A percentile compares a stretch with the other conserved stretches of the same genome.
phyloP scores from a whole-genome alignment of 805 yeast species.

The Clavispora asparagi region DNA sequence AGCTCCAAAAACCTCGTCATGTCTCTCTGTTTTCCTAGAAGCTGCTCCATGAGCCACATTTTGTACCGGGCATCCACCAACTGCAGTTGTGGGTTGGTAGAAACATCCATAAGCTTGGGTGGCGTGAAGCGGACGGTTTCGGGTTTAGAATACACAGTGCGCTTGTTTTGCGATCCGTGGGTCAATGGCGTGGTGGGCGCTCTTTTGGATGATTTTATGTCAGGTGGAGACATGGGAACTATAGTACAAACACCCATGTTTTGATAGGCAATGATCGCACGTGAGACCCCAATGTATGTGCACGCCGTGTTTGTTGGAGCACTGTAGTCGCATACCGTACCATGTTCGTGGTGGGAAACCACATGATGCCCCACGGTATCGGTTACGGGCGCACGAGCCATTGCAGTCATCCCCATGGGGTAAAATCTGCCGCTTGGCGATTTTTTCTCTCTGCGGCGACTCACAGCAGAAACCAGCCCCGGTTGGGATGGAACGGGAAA shows the following conservation, averaged over 20 bases:
- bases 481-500: neutral
- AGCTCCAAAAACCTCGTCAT: slow-evolving; percentile 25
- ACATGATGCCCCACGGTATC: neutral
- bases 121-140: slow-evolving; percentile 1
- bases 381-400: too few species aligned
- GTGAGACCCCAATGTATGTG: neutral
- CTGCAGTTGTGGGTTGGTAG: neutral
- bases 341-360: neutral
- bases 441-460: too few species aligned
- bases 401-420: too few species aligned
- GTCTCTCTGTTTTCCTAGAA: slow-evolving; percentile 19
- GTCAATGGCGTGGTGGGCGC: slow-evolving; percentile 35
- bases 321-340: neutral
- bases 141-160: slow-evolving; percentile 8
- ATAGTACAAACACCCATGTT: too few species aligned
- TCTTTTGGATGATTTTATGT: slow-evolving; percentile 16
- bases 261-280: neutral
- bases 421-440: too few species aligned
- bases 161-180: slow-evolving; percentile 20
- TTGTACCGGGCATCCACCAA: slow-evolving; percentile 22
- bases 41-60: slow-evolving; percentile 26
- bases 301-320: neutral
- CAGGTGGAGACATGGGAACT: neutral
- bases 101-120: slow-evolving; percentile 1
- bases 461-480: too few species aligned